These are phyloP conservation scores for Candida odintsovae DNA, from an alignment of 805 yeast species.

Conservation along the genomic window DNA sequence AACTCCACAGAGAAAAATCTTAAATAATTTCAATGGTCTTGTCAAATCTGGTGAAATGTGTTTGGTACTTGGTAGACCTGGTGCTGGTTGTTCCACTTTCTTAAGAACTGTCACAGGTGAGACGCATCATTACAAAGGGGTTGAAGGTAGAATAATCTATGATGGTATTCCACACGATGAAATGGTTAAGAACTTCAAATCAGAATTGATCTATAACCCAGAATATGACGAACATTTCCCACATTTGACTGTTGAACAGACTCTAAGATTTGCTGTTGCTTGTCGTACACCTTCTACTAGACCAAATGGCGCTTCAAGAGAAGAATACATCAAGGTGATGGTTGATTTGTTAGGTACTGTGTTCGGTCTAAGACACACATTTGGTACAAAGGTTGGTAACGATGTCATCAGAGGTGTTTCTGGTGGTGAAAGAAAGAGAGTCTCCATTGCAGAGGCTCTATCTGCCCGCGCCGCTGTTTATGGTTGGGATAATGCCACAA, in stretches of 20 bases:
- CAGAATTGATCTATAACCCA: conserved; percentile 52
- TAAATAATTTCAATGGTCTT: conserved; percentile 50
- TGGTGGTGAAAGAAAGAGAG: conserved; percentile 84
- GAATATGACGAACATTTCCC: conserved; percentile 72
- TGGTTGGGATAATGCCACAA: conserved; percentile 77
- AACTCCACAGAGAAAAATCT: conserved; percentile 33
- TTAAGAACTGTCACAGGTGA: conserved; percentile 50
- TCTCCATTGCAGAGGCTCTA: conserved; percentile 75
- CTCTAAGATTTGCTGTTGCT: conserved; percentile 62
- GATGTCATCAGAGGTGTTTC: conserved; percentile 65
- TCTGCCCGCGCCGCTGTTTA: conserved; percentile 56
- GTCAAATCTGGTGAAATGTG: conserved; percentile 60
- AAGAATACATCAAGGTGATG: conserved; percentile 39
- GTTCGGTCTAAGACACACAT: conserved; percentile 55
- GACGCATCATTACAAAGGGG: conserved; percentile 49
- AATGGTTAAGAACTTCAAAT: conserved; percentile 51
- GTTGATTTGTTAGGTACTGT: conserved; percentile 44
- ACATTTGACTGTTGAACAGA: conserved; percentile 65
- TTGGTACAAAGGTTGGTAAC: conserved; percentile 54
- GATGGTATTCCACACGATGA: conserved; percentile 56
- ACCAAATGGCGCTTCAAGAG: conserved; percentile 38
- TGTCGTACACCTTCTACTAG: conserved; percentile 60
- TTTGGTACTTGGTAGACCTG: conserved; percentile 76
- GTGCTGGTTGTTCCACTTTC: conserved; percentile 64
- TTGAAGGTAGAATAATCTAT: conserved; percentile 51